Evolutionary conservation across 306 rosid species (phyloP).

Genomic region (Prunus mongolica): DNA sequence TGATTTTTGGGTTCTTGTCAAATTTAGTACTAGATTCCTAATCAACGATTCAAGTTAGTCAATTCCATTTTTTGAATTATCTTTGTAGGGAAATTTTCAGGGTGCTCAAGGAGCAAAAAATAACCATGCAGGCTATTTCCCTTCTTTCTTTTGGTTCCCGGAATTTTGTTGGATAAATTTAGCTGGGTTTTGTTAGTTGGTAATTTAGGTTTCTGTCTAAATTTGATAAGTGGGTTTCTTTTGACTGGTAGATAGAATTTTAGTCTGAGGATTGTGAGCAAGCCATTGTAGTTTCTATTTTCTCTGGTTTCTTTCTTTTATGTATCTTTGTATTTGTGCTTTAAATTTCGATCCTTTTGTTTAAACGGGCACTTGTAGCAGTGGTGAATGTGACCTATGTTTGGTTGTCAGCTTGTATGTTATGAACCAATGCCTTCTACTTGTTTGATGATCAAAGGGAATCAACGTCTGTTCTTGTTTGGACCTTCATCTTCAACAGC

Average conservation of each 20-base stretch:
- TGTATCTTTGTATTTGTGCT: not conserved
- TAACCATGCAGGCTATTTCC: slow-evolving; percentile 6
- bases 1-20: slow-evolving; percentile 38
- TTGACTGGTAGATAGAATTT: slow-evolving; percentile 29
- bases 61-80: slow-evolving; percentile 11
- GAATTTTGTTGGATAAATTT: slow-evolving; percentile 28
- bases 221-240: slow-evolving; percentile 29
- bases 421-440: not conserved
- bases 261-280: slow-evolving; percentile 33
- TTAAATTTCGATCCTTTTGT: not conserved
- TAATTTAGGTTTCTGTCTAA: slow-evolving; percentile 38
- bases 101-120: not conserved
- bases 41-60: slow-evolving; percentile 35
- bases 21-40: slow-evolving; percentile 32
- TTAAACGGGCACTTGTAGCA: not conserved
- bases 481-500: slow-evolving; percentile 2
- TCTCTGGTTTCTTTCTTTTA: slow-evolving; percentile 17
- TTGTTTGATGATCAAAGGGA: not conserved
- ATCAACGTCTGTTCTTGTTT: not conserved
- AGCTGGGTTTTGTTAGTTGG: slow-evolving; percentile 7
- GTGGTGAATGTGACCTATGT: not conserved
- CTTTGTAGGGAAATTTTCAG: slow-evolving; percentile 4
- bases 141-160: slow-evolving; percentile 4
- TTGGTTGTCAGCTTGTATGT: not conserved
- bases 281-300: slow-evolving; percentile 50